Conservation (phyloP, 164 flowering plant genomes). For the Vitis vinifera region DNA sequence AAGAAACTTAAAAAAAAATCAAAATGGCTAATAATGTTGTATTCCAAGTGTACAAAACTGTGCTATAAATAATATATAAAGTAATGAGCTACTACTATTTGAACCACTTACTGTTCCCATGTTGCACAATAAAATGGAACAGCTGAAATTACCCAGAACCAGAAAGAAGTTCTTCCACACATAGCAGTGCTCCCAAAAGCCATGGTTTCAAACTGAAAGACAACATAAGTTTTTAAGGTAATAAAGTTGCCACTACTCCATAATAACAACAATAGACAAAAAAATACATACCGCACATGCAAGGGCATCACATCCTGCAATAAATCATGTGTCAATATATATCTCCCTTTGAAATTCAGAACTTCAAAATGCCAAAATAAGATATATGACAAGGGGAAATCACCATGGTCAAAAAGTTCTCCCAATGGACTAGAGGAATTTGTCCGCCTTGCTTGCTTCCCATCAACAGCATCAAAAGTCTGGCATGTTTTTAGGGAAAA, state of each 20-base stretch:
- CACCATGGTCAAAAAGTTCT: constrained; percentile 98
- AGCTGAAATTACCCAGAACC: constrained; percentile 93
- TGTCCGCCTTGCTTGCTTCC: constrained; percentile 98
- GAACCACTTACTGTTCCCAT: constrained; percentile 90
- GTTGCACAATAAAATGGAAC: constrained; percentile 92
- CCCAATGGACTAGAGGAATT: constrained; percentile 98
- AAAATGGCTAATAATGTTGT: no score
- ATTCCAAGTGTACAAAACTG: no score
- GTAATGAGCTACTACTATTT: neutral
- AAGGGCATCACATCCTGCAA: constrained; percentile 98
- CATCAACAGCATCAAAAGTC: constrained; percentile 99
- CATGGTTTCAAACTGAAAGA: constrained; percentile 74
- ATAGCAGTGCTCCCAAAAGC: constrained; percentile 96
- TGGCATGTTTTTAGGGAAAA: constrained; percentile 21
- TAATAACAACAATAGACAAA: constrained; percentile 9
- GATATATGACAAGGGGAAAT: constrained; percentile 16
- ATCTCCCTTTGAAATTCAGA: no score
- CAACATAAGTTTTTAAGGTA: constrained; percentile 11
- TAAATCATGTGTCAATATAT: no score
- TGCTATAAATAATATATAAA: no score
- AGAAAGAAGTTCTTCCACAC: constrained; percentile 83
- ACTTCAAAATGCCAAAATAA: neutral
- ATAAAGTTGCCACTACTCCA: neutral
- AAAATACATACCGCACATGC: constrained; percentile 78
- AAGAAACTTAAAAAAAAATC: no score